These are phyloP conservation scores for Leccinum broughii DNA, from an alignment of 768 basidiomycete species.

Conservation along the genomic window DNA sequence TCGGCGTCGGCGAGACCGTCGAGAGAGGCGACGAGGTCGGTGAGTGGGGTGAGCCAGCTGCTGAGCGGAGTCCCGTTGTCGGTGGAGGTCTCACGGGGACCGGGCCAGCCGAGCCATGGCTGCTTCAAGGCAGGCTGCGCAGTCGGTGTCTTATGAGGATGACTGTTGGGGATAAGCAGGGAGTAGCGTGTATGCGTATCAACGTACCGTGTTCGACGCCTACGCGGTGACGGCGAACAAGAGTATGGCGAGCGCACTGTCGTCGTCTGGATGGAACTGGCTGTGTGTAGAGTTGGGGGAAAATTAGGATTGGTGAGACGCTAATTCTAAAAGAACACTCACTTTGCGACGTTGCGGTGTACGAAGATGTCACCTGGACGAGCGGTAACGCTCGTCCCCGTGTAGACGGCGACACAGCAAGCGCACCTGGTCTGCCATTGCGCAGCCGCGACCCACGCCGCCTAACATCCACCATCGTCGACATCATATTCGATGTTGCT, in stretches of 20 bases:
- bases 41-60: constrained; percentile 21
- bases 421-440: too few relatives aligned
- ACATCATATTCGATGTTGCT: too few relatives aligned
- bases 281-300: too few relatives aligned
- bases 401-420: too few relatives aligned
- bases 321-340: constrained; percentile 21
- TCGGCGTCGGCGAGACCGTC: too few relatives aligned
- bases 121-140: constrained; percentile 66
- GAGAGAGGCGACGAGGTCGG: too few relatives aligned
- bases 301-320: not conserved
- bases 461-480: too few relatives aligned
- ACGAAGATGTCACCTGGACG: constrained; percentile 47
- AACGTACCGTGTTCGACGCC: constrained; percentile 74
- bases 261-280: constrained; percentile 40
- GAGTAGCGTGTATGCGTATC: not conserved
- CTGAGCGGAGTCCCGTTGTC: constrained; percentile 44
- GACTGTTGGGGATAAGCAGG: constrained; percentile 43
- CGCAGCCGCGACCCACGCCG: too few relatives aligned
- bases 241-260: constrained; percentile 69
- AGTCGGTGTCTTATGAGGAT: constrained; percentile 78
- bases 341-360: constrained; percentile 90
- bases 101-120: too few relatives aligned
- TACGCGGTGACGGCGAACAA: constrained; percentile 60
- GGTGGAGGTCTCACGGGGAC: constrained; percentile 8
- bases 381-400: too few relatives aligned